These are phyloP conservation scores for Simmondsia chinensis DNA, from an alignment of 148 eudicot species.

Conservation along the genomic window DNA sequence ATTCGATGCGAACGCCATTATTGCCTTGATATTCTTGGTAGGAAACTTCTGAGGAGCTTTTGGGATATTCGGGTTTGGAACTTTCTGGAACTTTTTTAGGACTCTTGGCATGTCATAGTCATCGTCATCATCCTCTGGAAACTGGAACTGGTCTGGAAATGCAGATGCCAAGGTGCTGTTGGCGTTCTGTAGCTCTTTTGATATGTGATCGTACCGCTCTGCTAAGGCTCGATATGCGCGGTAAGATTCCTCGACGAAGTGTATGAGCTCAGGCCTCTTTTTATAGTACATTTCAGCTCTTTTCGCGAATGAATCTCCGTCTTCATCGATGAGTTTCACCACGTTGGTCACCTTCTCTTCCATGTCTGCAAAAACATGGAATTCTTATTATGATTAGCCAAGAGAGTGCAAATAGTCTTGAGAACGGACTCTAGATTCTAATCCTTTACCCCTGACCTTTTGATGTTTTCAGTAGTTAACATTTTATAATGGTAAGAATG, in stretches of 20 bases:
- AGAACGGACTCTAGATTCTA: too few relatives aligned
- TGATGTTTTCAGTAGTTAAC: too few relatives aligned
- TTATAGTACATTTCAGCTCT: constrained; percentile 98
- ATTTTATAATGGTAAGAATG: too few relatives aligned
- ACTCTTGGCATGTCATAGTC: constrained; percentile 22
- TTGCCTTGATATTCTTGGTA: constrained; percentile 38
- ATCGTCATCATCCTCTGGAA: constrained; percentile 69
- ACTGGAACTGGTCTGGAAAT: constrained; percentile 71
- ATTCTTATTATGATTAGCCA: too few relatives aligned
- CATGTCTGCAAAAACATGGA: constrained; percentile 62
- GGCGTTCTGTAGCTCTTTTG: constrained; percentile 85
- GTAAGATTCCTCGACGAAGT: constrained; percentile 68
- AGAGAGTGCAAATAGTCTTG: too few relatives aligned
- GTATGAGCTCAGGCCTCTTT: constrained; percentile 69
- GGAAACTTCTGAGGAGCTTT: constrained; percentile 56
- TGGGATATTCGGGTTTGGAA: constrained; percentile 25
- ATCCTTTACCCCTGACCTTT: too few relatives aligned
- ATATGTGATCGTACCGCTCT: constrained; percentile 72
- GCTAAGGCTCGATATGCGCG: constrained; percentile 69
- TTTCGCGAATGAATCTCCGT: constrained; percentile 88
- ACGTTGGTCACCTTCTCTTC: constrained; percentile 64
- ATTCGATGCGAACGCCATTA: constrained; percentile 33
- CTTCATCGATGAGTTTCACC: constrained; percentile 65
- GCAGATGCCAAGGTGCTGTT: constrained; percentile 79
- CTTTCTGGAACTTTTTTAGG: constrained; percentile 13